These are phyloP conservation scores for Xenosphaeropsis pyriputrescens DNA, from an alignment of 2,329 filamentous ascomycete genomes.

Conservation along the genomic window DNA sequence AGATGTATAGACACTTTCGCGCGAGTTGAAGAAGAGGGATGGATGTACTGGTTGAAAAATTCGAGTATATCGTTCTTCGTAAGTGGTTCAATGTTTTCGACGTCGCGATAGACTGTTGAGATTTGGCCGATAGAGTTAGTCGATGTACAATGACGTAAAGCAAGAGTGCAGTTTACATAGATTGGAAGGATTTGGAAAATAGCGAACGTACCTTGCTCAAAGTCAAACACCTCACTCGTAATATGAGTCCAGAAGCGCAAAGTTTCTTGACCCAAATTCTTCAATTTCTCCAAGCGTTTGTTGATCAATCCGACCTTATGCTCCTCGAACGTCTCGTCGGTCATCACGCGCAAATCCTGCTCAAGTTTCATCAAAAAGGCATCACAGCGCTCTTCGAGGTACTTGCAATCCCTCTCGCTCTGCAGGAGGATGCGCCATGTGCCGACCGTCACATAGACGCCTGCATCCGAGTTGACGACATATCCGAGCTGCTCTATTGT, in stretches of 20 bases:
- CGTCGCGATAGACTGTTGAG: constrained; percentile 38
- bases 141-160: background rate
- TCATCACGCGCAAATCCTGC: constrained; percentile 38
- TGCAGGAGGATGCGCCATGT: constrained; percentile 53
- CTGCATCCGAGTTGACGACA: constrained; percentile 47
- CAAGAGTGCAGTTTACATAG: background rate
- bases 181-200: background rate
- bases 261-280: constrained; percentile 49
- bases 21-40: constrained; percentile 36
- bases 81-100: constrained; percentile 35
- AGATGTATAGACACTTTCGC: constrained; percentile 48
- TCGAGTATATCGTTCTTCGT: constrained; percentile 40
- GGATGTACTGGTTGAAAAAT: constrained; percentile 43
- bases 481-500: constrained; percentile 60
- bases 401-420: constrained; percentile 44
- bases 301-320: constrained; percentile 53
- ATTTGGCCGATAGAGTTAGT: background rate
- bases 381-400: constrained; percentile 51
- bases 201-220: constrained; percentile 34
- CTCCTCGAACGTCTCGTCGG: constrained; percentile 46
- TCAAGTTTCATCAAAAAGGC: constrained; percentile 41
- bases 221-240: constrained; percentile 47
- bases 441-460: constrained; percentile 37
- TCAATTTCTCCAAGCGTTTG: constrained; percentile 49
- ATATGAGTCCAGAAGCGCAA: constrained; percentile 49